A percentile compares a stretch with the other conserved stretches of the same genome.
Conservation (phyloP, 306 rosid genomes). For the Luffa acutangula region DNA sequence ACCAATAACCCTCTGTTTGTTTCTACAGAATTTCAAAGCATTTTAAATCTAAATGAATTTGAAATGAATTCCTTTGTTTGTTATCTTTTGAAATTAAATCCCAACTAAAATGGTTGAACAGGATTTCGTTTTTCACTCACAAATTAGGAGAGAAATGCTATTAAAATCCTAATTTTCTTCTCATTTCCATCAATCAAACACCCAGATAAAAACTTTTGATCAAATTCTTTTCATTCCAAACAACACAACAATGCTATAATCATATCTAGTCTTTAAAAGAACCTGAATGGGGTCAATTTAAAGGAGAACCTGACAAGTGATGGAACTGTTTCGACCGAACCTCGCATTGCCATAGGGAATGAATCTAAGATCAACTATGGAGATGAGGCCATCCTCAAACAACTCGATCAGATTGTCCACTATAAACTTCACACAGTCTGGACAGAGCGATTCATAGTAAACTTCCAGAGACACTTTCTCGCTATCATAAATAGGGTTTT, state of each 20-base stretch:
- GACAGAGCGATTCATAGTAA: constrained; percentile 80
- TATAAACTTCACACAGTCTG: constrained; percentile 56
- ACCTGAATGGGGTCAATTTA: neutral
- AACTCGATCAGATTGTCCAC: constrained; percentile 48
- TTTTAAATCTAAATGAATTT: neutral
- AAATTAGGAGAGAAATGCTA: neutral
- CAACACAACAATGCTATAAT: neutral
- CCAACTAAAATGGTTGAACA: neutral
- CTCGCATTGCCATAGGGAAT: constrained; percentile 54
- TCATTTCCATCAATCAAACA: neutral
- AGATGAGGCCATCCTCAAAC: constrained; percentile 43
- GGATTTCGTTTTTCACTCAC: neutral
- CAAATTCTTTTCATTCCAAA: neutral
- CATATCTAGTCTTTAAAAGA: neutral
- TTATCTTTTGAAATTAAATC: neutral
- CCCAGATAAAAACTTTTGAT: neutral
- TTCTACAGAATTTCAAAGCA: neutral
- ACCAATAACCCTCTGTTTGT: neutral
- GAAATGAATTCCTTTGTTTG: neutral
- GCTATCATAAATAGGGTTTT: neutral
- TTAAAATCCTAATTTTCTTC: neutral
- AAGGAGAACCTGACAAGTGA: constrained; percentile 10
- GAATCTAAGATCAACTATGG: constrained; percentile 62
- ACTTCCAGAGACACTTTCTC: constrained; percentile 47
- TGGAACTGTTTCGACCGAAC: neutral